phyloP scores from a whole-genome alignment of 768 basidiomycete genomes.

The Tylopilus intermedius region DNA sequence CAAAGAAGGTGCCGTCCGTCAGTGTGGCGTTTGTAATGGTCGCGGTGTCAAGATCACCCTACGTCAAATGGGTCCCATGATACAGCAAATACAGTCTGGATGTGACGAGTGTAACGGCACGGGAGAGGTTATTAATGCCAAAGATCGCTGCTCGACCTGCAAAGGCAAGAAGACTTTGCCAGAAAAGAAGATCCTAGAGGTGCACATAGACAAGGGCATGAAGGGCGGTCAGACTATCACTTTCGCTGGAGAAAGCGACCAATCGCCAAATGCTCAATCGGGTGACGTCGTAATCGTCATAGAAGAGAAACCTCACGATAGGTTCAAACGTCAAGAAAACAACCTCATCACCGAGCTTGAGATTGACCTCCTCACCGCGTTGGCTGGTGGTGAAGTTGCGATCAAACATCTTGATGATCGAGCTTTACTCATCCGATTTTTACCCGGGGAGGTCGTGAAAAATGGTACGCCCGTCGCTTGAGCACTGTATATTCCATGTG shows the following conservation, averaged over 20 bases:
- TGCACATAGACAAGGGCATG: constrained; percentile 98
- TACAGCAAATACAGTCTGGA: constrained; percentile 94
- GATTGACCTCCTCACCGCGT: constrained; percentile 87
- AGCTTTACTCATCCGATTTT: constrained; percentile 74
- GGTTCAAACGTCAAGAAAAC: constrained; percentile 84
- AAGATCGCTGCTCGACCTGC: constrained; percentile 89
- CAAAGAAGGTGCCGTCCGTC: constrained; percentile 89
- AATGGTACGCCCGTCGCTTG: constrained; percentile 59
- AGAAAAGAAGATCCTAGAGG: constrained; percentile 96
- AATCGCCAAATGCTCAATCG: constrained; percentile 80
- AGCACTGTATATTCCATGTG: neutral
- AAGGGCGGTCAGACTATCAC: constrained; percentile 86
- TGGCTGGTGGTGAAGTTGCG: constrained; percentile 85
- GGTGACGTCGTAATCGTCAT: constrained; percentile 94
- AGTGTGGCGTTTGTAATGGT: constrained; percentile 75
- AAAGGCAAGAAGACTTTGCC: constrained; percentile 92
- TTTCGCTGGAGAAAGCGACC: constrained; percentile 89
- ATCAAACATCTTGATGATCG: constrained; percentile 95
- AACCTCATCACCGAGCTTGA: constrained; percentile 85
- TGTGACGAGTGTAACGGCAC: constrained; percentile 91
- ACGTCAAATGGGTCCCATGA: constrained; percentile 99
- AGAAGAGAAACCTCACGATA: constrained; percentile 87
- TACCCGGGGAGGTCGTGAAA: constrained; percentile 89
- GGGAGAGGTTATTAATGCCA: constrained; percentile 92
- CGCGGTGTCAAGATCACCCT: constrained; percentile 88